Conservation (phyloP, 164 flowering plant species). For the Nymphaea thermarum region DNA sequence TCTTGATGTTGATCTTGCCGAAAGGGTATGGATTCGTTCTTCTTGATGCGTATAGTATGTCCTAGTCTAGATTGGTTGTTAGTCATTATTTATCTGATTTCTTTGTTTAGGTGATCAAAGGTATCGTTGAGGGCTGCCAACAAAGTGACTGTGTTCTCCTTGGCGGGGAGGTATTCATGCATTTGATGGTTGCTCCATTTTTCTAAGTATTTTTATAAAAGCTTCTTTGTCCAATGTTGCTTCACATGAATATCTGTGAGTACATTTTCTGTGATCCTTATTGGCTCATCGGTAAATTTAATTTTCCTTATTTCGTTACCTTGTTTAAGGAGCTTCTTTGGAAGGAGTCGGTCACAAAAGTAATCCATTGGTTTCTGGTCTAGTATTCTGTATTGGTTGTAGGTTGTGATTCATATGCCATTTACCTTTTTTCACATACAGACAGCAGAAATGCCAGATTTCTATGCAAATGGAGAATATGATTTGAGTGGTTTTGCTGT, state of each 20-base stretch:
- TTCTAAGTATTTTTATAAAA: too few relatives aligned
- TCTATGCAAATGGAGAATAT: conserved; percentile 79
- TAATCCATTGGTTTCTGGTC: background rate
- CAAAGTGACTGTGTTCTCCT: conserved; percentile 76
- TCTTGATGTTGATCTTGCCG: conserved; percentile 98
- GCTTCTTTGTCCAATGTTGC: too few relatives aligned
- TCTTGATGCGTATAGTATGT: background rate
- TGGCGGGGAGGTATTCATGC: conserved; percentile 80
- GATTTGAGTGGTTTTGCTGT: conserved; percentile 95
- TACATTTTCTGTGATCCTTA: too few relatives aligned
- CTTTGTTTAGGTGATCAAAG: conserved; percentile 67
- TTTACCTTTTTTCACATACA: conserved; percentile 14
- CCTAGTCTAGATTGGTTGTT: background rate
- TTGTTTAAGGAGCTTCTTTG: too few relatives aligned
- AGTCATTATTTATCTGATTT: conserved; percentile 1
- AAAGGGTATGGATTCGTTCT: conserved; percentile 39
- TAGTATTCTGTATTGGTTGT: background rate
- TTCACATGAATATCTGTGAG: too few relatives aligned
- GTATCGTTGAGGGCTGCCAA: conserved; percentile 87
- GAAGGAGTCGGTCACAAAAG: background rate
- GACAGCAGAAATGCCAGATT: conserved; percentile 98
- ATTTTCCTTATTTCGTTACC: too few relatives aligned
- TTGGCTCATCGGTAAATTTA: too few relatives aligned
- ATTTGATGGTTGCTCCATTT: too few relatives aligned
- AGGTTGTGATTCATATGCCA: background rate